phyloP scores from a whole-genome alignment of 345 rosid species.

The Kandelia obovata region DNA sequence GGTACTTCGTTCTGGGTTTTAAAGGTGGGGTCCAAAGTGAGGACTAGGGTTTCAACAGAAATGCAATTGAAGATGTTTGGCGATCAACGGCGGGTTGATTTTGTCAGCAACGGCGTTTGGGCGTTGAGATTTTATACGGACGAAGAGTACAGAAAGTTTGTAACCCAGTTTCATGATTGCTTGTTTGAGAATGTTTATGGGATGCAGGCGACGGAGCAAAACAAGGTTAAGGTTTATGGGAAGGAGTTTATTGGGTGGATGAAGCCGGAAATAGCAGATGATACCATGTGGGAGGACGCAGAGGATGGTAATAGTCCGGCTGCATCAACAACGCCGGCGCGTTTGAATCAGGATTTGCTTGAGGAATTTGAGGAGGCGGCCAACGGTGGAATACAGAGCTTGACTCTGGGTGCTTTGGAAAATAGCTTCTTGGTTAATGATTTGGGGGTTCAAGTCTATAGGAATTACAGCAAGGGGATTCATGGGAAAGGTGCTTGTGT shows the following conservation, averaged over 20 bases:
- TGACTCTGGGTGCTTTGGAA: slow-evolving; percentile 82
- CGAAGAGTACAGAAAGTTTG: slow-evolving; percentile 62
- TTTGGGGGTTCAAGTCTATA: slow-evolving; percentile 77
- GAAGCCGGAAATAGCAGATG: slow-evolving; percentile 85
- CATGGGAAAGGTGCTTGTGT: slow-evolving; percentile 74
- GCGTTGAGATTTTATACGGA: slow-evolving; percentile 72
- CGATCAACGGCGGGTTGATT: slow-evolving; percentile 74
- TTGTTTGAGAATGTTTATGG: slow-evolving; percentile 82
- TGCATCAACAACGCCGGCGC: slow-evolving; percentile 19
- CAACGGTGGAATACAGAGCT: slow-evolving; percentile 87
- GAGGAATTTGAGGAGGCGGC: slow-evolving; percentile 92
- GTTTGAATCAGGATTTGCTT: slow-evolving; percentile 40
- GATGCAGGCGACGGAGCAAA: slow-evolving; percentile 60
- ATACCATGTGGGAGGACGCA: slow-evolving; percentile 93
- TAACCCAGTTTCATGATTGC: slow-evolving; percentile 63
- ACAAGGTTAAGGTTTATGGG: slow-evolving; percentile 68
- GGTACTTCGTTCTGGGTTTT: slow-evolving; percentile 54
- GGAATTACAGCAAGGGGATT: slow-evolving; percentile 69
- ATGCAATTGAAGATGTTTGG: slow-evolving; percentile 88
- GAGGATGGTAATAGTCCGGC: slow-evolving; percentile 37
- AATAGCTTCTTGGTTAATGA: slow-evolving; percentile 90
- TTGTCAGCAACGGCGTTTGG: slow-evolving; percentile 77
- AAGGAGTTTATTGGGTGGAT: slow-evolving; percentile 90
- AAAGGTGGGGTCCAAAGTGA: slow-evolving; percentile 61
- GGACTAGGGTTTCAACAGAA: slow-evolving; percentile 64